Evolutionary conservation across 352 stramenopile genomes (phyloP).

Genomic region (Pythium dissotocum): DNA sequence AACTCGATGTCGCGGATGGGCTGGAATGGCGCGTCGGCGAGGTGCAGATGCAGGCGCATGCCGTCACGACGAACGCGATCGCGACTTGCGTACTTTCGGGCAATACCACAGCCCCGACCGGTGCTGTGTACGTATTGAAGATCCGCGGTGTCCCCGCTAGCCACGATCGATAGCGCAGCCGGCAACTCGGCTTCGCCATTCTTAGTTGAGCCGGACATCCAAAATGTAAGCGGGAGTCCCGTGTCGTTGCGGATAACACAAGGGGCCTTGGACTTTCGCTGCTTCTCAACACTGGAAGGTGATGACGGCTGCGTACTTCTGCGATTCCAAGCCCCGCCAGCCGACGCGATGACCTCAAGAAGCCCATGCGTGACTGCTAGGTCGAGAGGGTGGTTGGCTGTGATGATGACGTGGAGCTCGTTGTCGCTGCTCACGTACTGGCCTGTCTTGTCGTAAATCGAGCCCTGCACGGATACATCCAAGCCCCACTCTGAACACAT

Average conservation of each 20-base stretch:
- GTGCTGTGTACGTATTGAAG: constrained; percentile 67
- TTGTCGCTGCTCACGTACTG: constrained; percentile 29
- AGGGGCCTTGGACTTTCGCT: constrained; percentile 40
- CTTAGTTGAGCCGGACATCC: constrained; percentile 48
- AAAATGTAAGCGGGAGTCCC: constrained; percentile 64
- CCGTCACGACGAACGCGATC: constrained; percentile 45
- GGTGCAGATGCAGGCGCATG: constrained; percentile 62
- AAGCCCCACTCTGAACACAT: constrained; percentile 81
- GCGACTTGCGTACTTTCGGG: constrained; percentile 65
- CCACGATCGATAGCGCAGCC: constrained; percentile 30
- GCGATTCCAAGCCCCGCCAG: constrained; percentile 73
- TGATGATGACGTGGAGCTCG: constrained; percentile 75
- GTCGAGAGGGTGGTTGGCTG: constrained; percentile 66
- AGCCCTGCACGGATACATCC: constrained; percentile 65
- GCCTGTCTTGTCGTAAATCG: constrained; percentile 27
- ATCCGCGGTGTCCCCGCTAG: constrained; percentile 49
- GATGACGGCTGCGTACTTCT: constrained; percentile 10
- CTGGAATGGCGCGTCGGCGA: constrained; percentile 62
- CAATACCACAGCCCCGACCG: constrained; percentile 62
- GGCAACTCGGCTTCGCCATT: neutral
- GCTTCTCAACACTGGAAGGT: neutral
- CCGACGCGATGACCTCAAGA: constrained; percentile 74
- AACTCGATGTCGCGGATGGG: constrained; percentile 83
- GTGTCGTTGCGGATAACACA: constrained; percentile 84
- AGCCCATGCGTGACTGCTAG: constrained; percentile 79